Base-by-base conservation (phyloP, 2,329 filamentous ascomycete genomes). In the Calonectria henricotiae region DNA sequence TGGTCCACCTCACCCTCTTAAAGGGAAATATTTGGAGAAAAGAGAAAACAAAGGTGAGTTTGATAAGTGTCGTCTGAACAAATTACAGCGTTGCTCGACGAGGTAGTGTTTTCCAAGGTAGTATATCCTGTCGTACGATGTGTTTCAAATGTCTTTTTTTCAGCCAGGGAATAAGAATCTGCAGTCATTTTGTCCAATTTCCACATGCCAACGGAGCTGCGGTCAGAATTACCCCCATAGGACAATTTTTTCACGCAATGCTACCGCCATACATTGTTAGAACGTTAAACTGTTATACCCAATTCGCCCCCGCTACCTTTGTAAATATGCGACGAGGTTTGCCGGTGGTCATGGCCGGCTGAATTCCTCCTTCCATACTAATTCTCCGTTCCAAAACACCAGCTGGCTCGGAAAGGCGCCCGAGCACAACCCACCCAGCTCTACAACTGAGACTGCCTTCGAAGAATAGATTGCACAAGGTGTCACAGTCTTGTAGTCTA, bases 21-120 rank as follows among this genome's bases (percentile, higher is more conserved):
- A 78, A 74, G 0, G 86, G 86, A 69, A 90, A 90, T 67, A 90
- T 86, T 61, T 86, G 84, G 4, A 88, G 79, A 73, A 88, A 89
- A 77, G 90, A 89, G 73, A 87, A 82, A 1, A 90, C 79, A 30
- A 90, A 80, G 1, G 87, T 84, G 3, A 88, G 76, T 71, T 89
- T 88, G 17, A 87, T 80, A 25, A 87, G 78, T 1, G 84, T 78
- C 13, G 88, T 76, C 13, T 85, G 79, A 3, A 79, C 64, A 74
- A 89, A 87, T 76, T 89, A 88, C 20, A 87, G 63, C 5, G 80
- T 71, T 32, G 84, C 83, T 73, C 79, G 66, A 82, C 74, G 72
- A 85, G 88, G 25, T 87, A 83, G 73, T 78, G 83, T 32, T 79
- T 8, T 82, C 75, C 35, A 89, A 86, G 0, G 76, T 75, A 35